A percentile compares a stretch with the other conserved stretches of the same genome.
Evolutionary conservation across 345 rosid genomes (phyloP).

Genomic region (Eucalyptus shirleyi): DNA sequence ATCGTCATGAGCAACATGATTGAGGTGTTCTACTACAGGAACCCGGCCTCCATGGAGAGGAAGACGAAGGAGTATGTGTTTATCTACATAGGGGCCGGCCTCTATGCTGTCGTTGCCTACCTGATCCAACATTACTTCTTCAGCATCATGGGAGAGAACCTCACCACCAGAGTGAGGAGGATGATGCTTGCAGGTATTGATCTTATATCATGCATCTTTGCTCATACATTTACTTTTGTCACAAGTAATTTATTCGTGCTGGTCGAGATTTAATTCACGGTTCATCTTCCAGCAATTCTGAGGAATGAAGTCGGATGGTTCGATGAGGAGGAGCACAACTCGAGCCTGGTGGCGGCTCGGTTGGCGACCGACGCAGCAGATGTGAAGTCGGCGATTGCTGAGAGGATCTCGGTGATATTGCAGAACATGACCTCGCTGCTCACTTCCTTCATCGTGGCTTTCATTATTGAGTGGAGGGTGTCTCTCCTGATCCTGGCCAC

Average conservation of each 20-base stretch:
- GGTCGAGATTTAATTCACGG: not conserved
- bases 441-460: constrained; percentile 94
- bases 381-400: constrained; percentile 93
- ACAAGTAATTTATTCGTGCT: not conserved
- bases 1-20: constrained; percentile 98
- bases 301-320: constrained; percentile 99
- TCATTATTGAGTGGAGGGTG: constrained; percentile 98
- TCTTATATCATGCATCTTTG: not conserved
- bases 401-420: constrained; percentile 92
- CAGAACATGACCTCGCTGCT: constrained; percentile 99
- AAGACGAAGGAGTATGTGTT: constrained; percentile 97
- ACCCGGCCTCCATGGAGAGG: constrained; percentile 84
- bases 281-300: constrained; percentile 50
- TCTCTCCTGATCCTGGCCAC: constrained; percentile 92
- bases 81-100: constrained; percentile 93
- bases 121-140: constrained; percentile 99
- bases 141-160: constrained; percentile 99
- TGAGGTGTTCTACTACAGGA: constrained; percentile 90
- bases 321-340: constrained; percentile 97
- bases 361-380: constrained; percentile 93
- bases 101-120: constrained; percentile 91
- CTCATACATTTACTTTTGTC: not conserved
- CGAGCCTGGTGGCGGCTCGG: constrained; percentile 80
- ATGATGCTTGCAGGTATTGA: constrained; percentile 97
- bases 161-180: constrained; percentile 92